Conservation (phyloP, 2,329 filamentous ascomycete species). For the Penicillium sp. region DNA sequence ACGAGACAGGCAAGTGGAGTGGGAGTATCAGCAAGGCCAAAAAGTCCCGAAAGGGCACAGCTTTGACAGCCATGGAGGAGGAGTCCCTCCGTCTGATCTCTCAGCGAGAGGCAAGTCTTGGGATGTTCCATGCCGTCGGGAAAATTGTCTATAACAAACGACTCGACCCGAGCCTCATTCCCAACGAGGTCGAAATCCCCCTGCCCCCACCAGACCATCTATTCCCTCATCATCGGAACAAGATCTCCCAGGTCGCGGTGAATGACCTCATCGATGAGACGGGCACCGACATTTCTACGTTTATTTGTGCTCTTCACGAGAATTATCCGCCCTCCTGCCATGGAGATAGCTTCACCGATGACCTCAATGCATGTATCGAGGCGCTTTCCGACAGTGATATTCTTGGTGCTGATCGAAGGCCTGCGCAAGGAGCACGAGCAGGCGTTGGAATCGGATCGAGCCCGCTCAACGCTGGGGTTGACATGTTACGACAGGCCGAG, state of each 20-base stretch:
- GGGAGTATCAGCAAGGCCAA: constrained; percentile 65
- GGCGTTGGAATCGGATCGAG: constrained; percentile 55
- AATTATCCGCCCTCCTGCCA: constrained; percentile 84
- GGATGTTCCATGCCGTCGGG: constrained; percentile 92
- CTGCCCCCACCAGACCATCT: constrained; percentile 58
- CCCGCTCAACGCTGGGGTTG: constrained; percentile 43
- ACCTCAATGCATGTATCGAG: constrained; percentile 78
- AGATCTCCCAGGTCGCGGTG: constrained; percentile 59
- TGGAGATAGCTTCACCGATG: constrained; percentile 62
- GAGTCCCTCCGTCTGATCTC: constrained; percentile 76
- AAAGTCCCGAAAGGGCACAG: constrained; percentile 45
- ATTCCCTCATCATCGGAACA: constrained; percentile 53
- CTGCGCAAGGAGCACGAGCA: constrained; percentile 35
- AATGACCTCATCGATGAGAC: constrained; percentile 85
- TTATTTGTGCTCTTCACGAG: constrained; percentile 84
- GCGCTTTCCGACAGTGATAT: constrained; percentile 82
- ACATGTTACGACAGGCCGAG: constrained; percentile 82
- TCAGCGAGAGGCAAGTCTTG: constrained; percentile 80
- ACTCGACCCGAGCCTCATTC: constrained; percentile 46
- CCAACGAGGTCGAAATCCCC: constrained; percentile 37
- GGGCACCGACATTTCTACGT: constrained; percentile 85
- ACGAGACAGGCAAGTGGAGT: constrained; percentile 67
- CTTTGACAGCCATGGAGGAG: constrained; percentile 67
- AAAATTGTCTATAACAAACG: constrained; percentile 97
- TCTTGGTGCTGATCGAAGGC: constrained; percentile 58